Conservation (phyloP, 768 basidiomycete genomes). For the Mycena belliarum region DNA sequence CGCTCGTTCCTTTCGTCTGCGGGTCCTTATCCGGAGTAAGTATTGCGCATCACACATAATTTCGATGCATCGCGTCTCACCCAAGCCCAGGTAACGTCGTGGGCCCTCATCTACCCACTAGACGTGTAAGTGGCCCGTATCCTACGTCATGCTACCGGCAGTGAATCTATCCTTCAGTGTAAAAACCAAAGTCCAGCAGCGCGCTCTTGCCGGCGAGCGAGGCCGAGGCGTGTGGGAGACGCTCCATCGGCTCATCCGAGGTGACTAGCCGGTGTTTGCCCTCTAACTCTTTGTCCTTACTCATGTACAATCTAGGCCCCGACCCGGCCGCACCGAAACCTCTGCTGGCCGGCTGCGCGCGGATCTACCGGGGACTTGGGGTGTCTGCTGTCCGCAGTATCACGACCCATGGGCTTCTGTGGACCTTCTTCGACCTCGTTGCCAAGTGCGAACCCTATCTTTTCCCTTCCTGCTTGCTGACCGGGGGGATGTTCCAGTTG, state of each 20-base stretch:
- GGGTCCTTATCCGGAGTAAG: slow-evolving; percentile 87
- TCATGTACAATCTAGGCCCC: slow-evolving; percentile 50
- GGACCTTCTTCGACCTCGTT: slow-evolving; percentile 89
- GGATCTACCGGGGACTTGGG: slow-evolving; percentile 92
- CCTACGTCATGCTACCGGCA: not conserved
- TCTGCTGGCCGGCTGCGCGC: slow-evolving; percentile 70
- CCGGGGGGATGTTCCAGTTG: too few species aligned
- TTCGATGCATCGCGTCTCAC: slow-evolving; percentile 31
- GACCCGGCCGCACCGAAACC: slow-evolving; percentile 79
- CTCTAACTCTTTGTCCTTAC: not conserved
- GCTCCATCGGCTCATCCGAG: slow-evolving; percentile 76
- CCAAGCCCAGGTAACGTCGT: slow-evolving; percentile 60
- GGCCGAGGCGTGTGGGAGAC: slow-evolving; percentile 76
- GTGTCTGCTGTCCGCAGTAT: slow-evolving; percentile 91
- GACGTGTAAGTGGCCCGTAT: slow-evolving; percentile 66
- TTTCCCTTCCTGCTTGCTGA: too few species aligned
- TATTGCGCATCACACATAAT: slow-evolving; percentile 30
- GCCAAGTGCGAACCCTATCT: slow-evolving; percentile 40
- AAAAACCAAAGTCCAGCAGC: slow-evolving; percentile 95
- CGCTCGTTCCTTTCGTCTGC: slow-evolving; percentile 87
- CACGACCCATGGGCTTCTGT: slow-evolving; percentile 89
- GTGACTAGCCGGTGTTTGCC: slow-evolving; percentile 36
- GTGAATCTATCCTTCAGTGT: slow-evolving; percentile 48
- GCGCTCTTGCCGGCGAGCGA: slow-evolving; percentile 77
- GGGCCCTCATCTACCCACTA: slow-evolving; percentile 91